These are phyloP conservation scores for Scheffersomyces lignosus DNA, from an alignment of 805 yeast species.

Conservation along the genomic window DNA sequence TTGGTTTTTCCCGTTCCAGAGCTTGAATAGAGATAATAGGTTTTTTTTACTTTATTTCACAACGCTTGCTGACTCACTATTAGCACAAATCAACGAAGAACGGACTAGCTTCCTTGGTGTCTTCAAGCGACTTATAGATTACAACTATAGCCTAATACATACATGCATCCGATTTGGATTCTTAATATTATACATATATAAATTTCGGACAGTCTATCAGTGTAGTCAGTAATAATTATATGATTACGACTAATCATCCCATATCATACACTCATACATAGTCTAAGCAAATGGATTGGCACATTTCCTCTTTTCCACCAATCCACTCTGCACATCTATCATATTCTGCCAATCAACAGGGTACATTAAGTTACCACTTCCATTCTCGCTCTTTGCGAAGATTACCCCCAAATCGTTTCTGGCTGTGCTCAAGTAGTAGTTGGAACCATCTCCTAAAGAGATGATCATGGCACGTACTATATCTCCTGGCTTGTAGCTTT, in stretches of 20 bases:
- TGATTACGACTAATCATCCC: no score
- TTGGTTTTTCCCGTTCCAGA: slow-evolving; percentile 24
- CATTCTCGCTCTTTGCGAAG: slow-evolving; percentile 73
- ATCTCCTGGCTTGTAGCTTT: slow-evolving; percentile 89
- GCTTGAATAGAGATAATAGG: slow-evolving; percentile 1
- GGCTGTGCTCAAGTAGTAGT: slow-evolving; percentile 87
- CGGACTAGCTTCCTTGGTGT: no score
- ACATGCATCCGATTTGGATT: no score
- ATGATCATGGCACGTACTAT: slow-evolving; percentile 78
- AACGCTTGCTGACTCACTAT: no score
- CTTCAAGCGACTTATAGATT: no score
- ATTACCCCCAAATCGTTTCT: slow-evolving; percentile 91
- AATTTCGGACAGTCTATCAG: no score
- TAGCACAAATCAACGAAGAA: no score
- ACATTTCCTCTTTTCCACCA: slow-evolving; percentile 77
- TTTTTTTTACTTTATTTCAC: not conserved
- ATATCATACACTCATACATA: no score
- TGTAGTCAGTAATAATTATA: no score
- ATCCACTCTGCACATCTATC: slow-evolving; percentile 77
- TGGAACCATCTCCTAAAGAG: slow-evolving; percentile 93
- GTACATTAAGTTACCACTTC: slow-evolving; percentile 72
- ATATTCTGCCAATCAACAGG: slow-evolving; percentile 96
- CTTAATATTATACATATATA: no score
- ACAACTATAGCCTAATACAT: no score
- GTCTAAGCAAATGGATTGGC: slow-evolving; percentile 70